Evolutionary conservation across 345 rosid species (phyloP).

Genomic region (Cardiospermum halicacabum): DNA sequence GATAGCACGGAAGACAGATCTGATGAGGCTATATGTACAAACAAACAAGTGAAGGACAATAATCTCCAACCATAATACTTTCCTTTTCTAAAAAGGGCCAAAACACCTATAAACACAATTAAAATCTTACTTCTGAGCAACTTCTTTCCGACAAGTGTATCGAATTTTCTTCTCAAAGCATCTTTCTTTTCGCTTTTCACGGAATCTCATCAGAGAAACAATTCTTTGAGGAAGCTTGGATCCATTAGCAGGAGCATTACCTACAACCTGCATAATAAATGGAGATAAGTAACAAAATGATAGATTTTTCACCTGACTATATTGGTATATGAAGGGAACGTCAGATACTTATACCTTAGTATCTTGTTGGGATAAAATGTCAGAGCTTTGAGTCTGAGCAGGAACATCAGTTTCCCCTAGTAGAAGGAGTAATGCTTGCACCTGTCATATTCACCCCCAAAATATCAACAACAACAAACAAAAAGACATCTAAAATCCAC

Average conservation of each 20-base stretch:
- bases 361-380: conserved; percentile 26
- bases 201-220: conserved; percentile 38
- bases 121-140: conserved; percentile 36
- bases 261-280: conserved; percentile 28
- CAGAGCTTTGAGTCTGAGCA: conserved; percentile 24
- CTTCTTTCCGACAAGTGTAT: conserved; percentile 38
- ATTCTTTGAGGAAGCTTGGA: conserved; percentile 38
- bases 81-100: background rate
- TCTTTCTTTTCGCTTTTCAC: conserved; percentile 45
- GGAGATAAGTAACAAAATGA: background rate
- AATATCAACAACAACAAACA: conserved; percentile 11
- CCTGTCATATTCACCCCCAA: conserved; percentile 26
- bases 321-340: background rate
- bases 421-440: conserved; percentile 38
- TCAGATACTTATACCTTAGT: too few relatives aligned
- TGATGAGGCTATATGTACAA: background rate
- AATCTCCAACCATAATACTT: background rate
- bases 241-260: conserved; percentile 26
- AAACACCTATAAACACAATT: background rate
- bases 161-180: conserved; percentile 43
- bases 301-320: background rate
- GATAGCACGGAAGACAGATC: background rate
- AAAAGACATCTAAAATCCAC: background rate
- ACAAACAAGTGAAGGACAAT: background rate
- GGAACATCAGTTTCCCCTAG: conserved; percentile 29